phyloP scores from a whole-genome alignment of 169 alveolate genomes.

The Theileria parva region DNA sequence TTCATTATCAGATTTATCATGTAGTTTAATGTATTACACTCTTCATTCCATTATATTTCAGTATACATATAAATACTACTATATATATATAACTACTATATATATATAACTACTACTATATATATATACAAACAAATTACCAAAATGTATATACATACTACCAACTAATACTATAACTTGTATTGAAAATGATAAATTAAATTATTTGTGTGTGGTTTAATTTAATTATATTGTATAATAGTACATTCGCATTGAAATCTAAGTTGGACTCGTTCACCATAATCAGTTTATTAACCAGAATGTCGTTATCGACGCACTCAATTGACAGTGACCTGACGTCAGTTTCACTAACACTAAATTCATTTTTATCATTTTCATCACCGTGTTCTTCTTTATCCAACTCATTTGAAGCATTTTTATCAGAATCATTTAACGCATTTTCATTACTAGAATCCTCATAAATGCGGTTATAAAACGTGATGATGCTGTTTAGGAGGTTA shows the following conservation, averaged over 20 bases:
- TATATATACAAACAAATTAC: slow-evolving; percentile 22
- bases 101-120: background rate
- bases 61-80: too few relatives aligned
- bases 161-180: background rate
- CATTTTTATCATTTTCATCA: background rate
- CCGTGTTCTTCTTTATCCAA: too few relatives aligned
- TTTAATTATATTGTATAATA: background rate
- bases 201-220: background rate
- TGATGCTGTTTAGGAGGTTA: background rate
- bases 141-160: too few relatives aligned
- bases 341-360: background rate
- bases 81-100: slow-evolving; percentile 41
- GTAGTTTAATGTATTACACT: too few relatives aligned
- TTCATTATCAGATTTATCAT: too few relatives aligned
- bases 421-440: background rate
- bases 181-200: too few relatives aligned
- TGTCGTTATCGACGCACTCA: background rate
- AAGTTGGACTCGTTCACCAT: background rate
- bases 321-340: background rate
- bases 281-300: background rate
- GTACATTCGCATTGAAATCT: background rate
- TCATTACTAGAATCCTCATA: background rate
- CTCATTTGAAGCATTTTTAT: too few relatives aligned
- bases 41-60: too few relatives aligned
- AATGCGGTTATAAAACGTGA: background rate